A percentile compares a stretch with the other conserved stretches of the same genome.
Evolutionary conservation across 495 filamentous ascomycete species (phyloP).

Genomic region (Lophium mytilinum): DNA sequence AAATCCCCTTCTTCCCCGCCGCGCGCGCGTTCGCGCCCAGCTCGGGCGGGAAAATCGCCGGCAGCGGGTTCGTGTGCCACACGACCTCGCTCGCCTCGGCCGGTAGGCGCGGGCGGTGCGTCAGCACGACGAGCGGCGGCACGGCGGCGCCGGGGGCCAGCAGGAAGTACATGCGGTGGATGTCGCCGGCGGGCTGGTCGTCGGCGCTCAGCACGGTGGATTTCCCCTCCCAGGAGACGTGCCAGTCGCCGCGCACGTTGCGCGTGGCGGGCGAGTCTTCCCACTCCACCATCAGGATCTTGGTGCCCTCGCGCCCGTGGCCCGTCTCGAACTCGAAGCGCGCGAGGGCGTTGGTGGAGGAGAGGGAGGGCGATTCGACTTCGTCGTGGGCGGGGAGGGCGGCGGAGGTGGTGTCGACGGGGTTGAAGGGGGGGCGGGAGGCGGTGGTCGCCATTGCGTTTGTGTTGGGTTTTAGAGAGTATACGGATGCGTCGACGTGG

Average conservation of each 20-base stretch:
- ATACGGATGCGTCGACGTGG: constrained; percentile 10
- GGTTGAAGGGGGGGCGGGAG: constrained; percentile 28
- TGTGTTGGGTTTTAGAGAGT: not conserved
- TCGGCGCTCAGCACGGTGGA: constrained; percentile 54
- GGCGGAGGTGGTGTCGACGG: constrained; percentile 30
- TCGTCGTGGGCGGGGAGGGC: constrained; percentile 25
- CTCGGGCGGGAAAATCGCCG: constrained; percentile 70
- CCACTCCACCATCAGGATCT: constrained; percentile 82
- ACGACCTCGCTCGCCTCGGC: constrained; percentile 16
- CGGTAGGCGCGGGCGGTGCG: constrained; percentile 39
- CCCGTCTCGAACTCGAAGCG: constrained; percentile 79
- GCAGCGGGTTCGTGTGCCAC: constrained; percentile 59
- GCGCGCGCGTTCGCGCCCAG: constrained; percentile 55
- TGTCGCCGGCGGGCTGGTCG: constrained; percentile 47
- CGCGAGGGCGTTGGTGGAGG: constrained; percentile 49
- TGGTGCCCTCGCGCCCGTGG: constrained; percentile 69
- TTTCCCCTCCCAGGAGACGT: constrained; percentile 71
- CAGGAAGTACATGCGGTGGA: constrained; percentile 65
- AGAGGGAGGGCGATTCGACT: constrained; percentile 34
- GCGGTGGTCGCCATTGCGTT: constrained; percentile 20
- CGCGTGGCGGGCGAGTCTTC: constrained; percentile 46
- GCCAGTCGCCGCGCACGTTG: constrained; percentile 49
- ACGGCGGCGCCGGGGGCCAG: constrained; percentile 58
- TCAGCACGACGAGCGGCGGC: constrained; percentile 59
- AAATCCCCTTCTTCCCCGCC: constrained; percentile 65